Evolutionary conservation across 352 stramenopile genomes (phyloP), one percentile per base, ranked within the genome.

Genomic region (Globisporangium heterothallicum): DNA sequence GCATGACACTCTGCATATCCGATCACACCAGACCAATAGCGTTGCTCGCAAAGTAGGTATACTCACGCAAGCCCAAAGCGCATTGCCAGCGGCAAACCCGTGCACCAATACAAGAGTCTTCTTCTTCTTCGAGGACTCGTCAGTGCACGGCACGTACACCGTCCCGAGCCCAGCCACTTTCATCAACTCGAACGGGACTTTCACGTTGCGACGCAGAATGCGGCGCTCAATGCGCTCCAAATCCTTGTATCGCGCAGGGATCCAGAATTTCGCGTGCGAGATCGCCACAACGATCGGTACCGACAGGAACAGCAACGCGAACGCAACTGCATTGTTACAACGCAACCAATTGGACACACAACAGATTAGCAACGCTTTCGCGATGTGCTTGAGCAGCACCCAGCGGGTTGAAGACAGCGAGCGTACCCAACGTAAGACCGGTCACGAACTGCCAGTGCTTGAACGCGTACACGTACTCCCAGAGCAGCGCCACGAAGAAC

Each of bases 131-230:
- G 56, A 42, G 12, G 53, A 49, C 1, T 55, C 59, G n/a, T 49
- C 18, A 42, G 61, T 72, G 44, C 71, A 84, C 6, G 78, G 72
- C n/a, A 87, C 69, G 42, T 70, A 59, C 0, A 89, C 74, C 5
- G 78, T 89, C 19, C 78, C 78, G 0, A 89, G 59, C 0, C 75
- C 75, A 0, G 70, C 78, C 18, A 87, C 43, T 46, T 86, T 86
- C 26, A 70, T 54, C 40, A 72, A 46, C 4, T 83, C 36, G 51
- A 82, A 87, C 12, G 67, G 56, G 16, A 58, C 58, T 16, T 64
- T 59, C 5, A 84, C 42, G 36, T 84, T 83, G 26, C 56, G 46
- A 6, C 49, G 46, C 16, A 86, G 61, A 12, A 89, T 63, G 42
- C 66, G 48, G 14, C 58, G 67, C 44, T 87, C 78, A 38, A 84